Evolutionary conservation across 2,329 filamentous ascomycete genomes (phyloP).

Genomic region (Zymoseptoria brevis): DNA sequence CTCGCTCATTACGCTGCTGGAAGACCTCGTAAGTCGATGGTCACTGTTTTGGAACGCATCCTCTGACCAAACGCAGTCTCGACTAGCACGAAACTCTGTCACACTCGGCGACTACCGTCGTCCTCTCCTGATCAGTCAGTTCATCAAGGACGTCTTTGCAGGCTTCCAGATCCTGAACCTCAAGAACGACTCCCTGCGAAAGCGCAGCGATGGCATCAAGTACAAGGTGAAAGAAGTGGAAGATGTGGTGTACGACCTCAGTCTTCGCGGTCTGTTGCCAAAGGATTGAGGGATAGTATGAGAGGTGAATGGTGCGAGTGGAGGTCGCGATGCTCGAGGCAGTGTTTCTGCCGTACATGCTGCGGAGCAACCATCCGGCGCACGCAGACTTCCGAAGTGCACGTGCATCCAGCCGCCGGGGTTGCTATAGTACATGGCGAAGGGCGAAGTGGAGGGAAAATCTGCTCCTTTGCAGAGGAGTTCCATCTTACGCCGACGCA

Average conservation of each 20-base stretch:
- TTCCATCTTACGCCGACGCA: background rate
- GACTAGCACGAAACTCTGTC: slow-evolving; percentile 88
- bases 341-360: background rate
- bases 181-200: slow-evolving; percentile 87
- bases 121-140: slow-evolving; percentile 79
- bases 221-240: slow-evolving; percentile 97
- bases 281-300: slow-evolving; percentile 11
- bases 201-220: slow-evolving; percentile 87
- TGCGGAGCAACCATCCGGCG: background rate
- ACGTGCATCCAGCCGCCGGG: background rate
- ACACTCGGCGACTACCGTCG: slow-evolving; percentile 81
- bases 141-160: slow-evolving; percentile 90
- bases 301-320: background rate
- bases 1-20: slow-evolving; percentile 75
- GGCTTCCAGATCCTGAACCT: slow-evolving; percentile 96
- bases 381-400: background rate
- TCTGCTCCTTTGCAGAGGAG: background rate
- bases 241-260: slow-evolving; percentile 94
- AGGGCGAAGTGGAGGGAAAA: background rate
- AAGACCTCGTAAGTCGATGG: slow-evolving; percentile 59
- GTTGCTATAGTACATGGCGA: background rate
- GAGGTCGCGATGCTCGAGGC: background rate
- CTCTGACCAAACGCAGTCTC: slow-evolving; percentile 43
- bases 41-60: background rate
- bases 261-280: slow-evolving; percentile 62